Evolutionary conservation across 1,284 basidiomycete genomes (phyloP).

Genomic region (Kwoniella shivajii): DNA sequence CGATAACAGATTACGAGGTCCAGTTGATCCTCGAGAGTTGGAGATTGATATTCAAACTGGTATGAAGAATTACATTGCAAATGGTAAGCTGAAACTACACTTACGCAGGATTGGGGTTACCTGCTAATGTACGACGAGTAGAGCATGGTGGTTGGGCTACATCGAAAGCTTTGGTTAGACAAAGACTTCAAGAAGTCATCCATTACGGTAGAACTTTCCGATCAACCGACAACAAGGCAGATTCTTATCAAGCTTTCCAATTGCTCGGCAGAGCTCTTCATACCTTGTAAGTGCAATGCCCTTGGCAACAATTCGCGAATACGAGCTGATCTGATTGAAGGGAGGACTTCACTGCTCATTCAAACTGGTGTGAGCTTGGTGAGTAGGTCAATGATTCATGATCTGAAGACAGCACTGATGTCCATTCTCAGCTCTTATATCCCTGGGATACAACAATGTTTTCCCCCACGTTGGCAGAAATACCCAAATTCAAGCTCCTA

Average conservation of each 20-base stretch:
- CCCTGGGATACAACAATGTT: constrained; percentile 72
- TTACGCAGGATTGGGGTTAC: too few relatives aligned
- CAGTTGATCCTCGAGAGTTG: constrained; percentile 74
- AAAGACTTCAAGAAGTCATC: constrained; percentile 71
- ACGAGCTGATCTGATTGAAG: constrained; percentile 49
- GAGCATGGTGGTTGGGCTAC: constrained; percentile 83
- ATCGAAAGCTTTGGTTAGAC: constrained; percentile 77
- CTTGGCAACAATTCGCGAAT: neutral
- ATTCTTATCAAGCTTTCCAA: constrained; percentile 80
- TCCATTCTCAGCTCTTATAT: constrained; percentile 61
- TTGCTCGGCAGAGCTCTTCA: constrained; percentile 67
- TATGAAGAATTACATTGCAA: constrained; percentile 97
- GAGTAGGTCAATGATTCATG: neutral
- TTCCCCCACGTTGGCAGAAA: constrained; percentile 89
- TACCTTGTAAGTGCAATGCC: constrained; percentile 32
- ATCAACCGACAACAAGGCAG: constrained; percentile 63
- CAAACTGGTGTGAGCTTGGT: constrained; percentile 78
- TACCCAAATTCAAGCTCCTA: constrained; percentile 72
- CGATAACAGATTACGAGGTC: constrained; percentile 74
- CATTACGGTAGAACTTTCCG: constrained; percentile 62
- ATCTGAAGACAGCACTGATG: neutral
- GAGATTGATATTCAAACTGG: constrained; percentile 83
- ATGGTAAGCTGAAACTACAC: constrained; percentile 59
- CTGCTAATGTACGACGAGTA: too few relatives aligned
- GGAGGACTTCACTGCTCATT: constrained; percentile 73